A percentile compares a stretch with the other conserved stretches of the same genome.
Evolutionary conservation across 2,329 filamentous ascomycete genomes (phyloP).

Genomic region (Neonectria magnoliae): DNA sequence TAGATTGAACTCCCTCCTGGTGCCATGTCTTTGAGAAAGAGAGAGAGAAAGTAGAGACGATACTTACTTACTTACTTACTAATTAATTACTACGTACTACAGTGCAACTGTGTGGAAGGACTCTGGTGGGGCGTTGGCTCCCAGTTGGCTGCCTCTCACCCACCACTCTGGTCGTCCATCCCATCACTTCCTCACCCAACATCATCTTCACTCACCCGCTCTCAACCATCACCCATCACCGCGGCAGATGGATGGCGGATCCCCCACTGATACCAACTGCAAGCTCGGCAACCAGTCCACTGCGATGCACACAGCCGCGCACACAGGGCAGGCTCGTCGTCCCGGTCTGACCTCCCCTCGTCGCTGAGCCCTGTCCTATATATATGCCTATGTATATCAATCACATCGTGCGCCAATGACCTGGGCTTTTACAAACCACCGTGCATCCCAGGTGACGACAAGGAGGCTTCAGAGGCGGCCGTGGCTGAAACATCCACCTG

Average conservation of each 20-base stretch:
- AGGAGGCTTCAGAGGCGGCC: background rate
- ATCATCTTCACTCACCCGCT: background rate
- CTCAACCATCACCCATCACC: background rate
- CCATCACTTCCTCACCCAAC: background rate
- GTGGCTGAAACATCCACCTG: background rate
- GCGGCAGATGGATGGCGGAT: constrained; percentile 6
- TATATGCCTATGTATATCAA: background rate
- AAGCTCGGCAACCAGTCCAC: background rate
- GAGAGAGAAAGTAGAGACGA: background rate
- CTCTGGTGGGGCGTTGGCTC: background rate
- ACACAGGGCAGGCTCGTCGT: constrained; percentile 10
- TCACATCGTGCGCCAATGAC: background rate
- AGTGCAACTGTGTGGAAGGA: background rate
- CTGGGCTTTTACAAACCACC: background rate
- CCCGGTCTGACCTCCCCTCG: constrained; percentile 16
- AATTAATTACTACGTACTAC: background rate
- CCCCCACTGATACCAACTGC: constrained; percentile 1
- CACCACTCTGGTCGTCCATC: background rate
- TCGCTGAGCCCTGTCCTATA: background rate
- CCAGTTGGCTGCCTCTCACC: background rate
- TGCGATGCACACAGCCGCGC: background rate
- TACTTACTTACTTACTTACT: background rate
- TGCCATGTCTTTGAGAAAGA: background rate
- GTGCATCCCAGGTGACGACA: background rate
- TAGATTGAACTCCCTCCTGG: background rate